A percentile compares a stretch with the other conserved stretches of the same genome.
These are phyloP conservation scores for Candida peoriensis DNA, from an alignment of 805 yeast species.

Conservation along the genomic window DNA sequence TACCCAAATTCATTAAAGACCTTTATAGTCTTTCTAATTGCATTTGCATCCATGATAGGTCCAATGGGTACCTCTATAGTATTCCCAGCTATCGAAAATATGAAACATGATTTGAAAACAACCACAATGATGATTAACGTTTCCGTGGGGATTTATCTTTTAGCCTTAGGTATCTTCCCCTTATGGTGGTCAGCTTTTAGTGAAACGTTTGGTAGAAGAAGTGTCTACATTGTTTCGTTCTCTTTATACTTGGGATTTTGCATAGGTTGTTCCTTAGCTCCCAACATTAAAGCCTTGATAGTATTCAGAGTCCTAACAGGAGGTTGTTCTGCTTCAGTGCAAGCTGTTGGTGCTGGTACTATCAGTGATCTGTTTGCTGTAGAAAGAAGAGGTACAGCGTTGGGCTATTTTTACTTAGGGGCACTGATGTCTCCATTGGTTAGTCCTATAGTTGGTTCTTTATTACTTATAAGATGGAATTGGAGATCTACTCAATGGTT, in stretches of 20 bases:
- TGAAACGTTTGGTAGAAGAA: slow-evolving; percentile 69
- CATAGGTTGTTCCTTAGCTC: slow-evolving; percentile 67
- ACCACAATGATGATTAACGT: slow-evolving; percentile 59
- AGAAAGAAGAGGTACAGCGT: slow-evolving; percentile 67
- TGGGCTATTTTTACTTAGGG: slow-evolving; percentile 79
- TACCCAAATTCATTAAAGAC: slow-evolving; percentile 47
- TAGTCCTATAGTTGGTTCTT: slow-evolving; percentile 80
- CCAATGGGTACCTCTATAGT: slow-evolving; percentile 88
- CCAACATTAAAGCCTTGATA: slow-evolving; percentile 55
- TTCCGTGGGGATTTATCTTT: slow-evolving; percentile 72
- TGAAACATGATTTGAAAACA: slow-evolving; percentile 51
- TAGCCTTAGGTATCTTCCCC: slow-evolving; percentile 75
- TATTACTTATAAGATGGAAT: slow-evolving; percentile 63
- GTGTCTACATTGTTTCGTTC: slow-evolving; percentile 68
- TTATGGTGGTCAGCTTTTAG: slow-evolving; percentile 86
- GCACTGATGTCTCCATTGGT: slow-evolving; percentile 75
- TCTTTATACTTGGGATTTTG: slow-evolving; percentile 57
- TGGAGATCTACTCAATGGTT: slow-evolving; percentile 93
- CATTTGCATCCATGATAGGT: slow-evolving; percentile 71
- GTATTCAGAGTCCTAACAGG: slow-evolving; percentile 69
- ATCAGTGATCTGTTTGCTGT: slow-evolving; percentile 67
- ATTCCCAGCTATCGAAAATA: slow-evolving; percentile 68
- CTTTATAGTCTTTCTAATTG: slow-evolving; percentile 58
- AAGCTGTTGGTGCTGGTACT: slow-evolving; percentile 87
- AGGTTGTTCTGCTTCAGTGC: slow-evolving; percentile 81